phyloP scores from a whole-genome alignment of 805 yeast species.

The Tetrapisispora fleetii region DNA sequence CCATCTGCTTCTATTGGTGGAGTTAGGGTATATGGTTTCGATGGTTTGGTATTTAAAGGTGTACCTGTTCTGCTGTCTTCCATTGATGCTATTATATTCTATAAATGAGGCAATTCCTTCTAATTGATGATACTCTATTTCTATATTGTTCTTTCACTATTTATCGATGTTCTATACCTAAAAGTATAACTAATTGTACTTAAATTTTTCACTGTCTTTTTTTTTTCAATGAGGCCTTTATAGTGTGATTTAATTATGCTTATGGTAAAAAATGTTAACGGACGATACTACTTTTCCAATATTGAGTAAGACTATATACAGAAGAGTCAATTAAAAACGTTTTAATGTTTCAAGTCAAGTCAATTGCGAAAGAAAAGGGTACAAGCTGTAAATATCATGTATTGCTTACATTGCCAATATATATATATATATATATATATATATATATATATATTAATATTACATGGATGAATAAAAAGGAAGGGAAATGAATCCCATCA shows the following conservation, averaged over 20 bases:
- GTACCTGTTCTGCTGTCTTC: conserved; percentile 29
- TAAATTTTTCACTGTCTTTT: background rate
- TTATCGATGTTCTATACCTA: background rate
- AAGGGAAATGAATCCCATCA: no score
- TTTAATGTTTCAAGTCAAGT: no score
- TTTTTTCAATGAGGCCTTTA: background rate
- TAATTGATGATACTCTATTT: background rate
- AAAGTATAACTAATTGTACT: no score
- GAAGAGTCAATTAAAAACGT: no score
- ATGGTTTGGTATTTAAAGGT: conserved; percentile 66
- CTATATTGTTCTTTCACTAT: background rate
- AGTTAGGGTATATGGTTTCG: conserved; percentile 70
- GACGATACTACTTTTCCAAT: no score
- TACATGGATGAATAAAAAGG: no score
- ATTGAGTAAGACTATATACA: no score
- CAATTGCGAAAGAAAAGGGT: no score
- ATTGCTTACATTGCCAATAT: no score
- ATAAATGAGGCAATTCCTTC: background rate
- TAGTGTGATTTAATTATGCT: background rate
- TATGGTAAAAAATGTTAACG: background rate
- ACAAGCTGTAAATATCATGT: no score
- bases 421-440: no score
- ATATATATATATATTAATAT: no score
- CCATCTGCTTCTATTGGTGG: conserved; percentile 89
- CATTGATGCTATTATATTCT: background rate